Evolutionary conservation across 495 filamentous ascomycete genomes (phyloP).

Genomic region (Astrothelium macrocarpum): DNA sequence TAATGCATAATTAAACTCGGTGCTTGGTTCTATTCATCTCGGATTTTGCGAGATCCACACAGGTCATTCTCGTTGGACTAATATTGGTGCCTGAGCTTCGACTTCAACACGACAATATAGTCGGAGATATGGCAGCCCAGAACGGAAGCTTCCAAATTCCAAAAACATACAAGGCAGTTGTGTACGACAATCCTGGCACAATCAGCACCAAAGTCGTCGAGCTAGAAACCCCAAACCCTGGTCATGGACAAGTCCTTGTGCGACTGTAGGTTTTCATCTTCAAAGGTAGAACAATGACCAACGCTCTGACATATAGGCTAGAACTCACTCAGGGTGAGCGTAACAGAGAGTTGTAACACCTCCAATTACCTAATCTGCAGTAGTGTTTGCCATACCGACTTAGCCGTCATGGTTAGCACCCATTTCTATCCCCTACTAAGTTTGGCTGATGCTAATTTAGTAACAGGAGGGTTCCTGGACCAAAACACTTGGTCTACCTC

Average conservation of each 20-base stretch:
- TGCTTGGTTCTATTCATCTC: background rate
- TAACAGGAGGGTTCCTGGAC: background rate
- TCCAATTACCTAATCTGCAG: conserved; percentile 20
- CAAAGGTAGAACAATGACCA: background rate
- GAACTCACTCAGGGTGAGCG: background rate
- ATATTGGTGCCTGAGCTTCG: background rate
- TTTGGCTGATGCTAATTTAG: background rate
- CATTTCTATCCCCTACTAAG: background rate
- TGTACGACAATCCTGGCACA: conserved; percentile 61
- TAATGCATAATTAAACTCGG: background rate
- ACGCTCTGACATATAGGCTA: background rate
- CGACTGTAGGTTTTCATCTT: conserved; percentile 33
- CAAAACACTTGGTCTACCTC: conserved; percentile 40
- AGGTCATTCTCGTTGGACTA: background rate
- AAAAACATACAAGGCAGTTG: conserved; percentile 54
- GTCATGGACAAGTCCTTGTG: conserved; percentile 54
- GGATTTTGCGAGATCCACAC: background rate
- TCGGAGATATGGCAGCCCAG: background rate
- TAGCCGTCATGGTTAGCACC: conserved; percentile 44
- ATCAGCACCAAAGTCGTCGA: conserved; percentile 60
- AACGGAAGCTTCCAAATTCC: conserved; percentile 36
- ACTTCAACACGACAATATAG: background rate
- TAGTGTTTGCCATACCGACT: conserved; percentile 63
- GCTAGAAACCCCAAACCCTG: conserved; percentile 57
- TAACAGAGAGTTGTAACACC: too few relatives aligned